phyloP scores from a whole-genome alignment of 495 filamentous ascomycete genomes.

The Penicillium daleae region DNA sequence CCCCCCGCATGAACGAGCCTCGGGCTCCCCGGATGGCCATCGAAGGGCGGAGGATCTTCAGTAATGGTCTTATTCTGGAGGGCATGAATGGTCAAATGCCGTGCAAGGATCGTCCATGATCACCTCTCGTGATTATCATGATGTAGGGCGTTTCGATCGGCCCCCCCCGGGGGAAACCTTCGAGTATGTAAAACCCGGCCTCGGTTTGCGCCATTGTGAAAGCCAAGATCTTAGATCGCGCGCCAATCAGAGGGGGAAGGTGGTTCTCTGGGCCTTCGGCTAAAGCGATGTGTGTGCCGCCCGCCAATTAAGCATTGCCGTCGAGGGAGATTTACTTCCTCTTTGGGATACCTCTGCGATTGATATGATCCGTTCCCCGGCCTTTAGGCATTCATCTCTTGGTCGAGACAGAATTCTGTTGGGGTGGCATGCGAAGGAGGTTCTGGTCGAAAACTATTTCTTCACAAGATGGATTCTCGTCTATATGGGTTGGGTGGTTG shows the following conservation, averaged over 20 bases:
- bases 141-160: neutral
- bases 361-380: slow-evolving; percentile 9
- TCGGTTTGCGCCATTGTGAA: slow-evolving; percentile 20
- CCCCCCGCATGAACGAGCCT: slow-evolving; percentile 17
- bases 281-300: neutral
- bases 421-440: neutral
- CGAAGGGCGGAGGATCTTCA: neutral
- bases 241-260: neutral
- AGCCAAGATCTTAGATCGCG: slow-evolving; percentile 15
- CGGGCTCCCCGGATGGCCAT: slow-evolving; percentile 2
- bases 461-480: neutral
- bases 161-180: neutral
- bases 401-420: neutral
- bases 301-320: slow-evolving; percentile 7
- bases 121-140: slow-evolving; percentile 1
- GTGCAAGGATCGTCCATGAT: neutral
- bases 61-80: neutral
- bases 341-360: slow-evolving; percentile 10
- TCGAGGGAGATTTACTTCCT: slow-evolving; percentile 10
- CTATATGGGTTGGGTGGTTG: neutral
- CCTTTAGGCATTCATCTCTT: neutral
- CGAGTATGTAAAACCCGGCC: neutral
- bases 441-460: neutral
- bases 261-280: neutral
- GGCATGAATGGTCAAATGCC: neutral